These are phyloP conservation scores for Bimuria novae-zelandiae DNA, from an alignment of 2,329 filamentous ascomycete genomes.

Conservation along the genomic window DNA sequence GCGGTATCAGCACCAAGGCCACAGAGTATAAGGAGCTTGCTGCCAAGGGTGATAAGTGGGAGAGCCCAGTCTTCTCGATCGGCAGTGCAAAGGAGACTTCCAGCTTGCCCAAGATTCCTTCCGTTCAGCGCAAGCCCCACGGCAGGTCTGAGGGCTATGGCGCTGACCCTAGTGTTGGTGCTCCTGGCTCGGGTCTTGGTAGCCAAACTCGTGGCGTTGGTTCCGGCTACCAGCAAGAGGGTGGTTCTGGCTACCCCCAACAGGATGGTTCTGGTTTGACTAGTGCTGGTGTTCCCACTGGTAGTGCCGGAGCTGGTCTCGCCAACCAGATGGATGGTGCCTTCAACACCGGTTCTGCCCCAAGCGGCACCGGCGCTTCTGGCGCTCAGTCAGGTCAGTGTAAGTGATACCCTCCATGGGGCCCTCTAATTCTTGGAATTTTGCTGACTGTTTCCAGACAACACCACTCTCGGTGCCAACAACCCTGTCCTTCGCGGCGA, in stretches of 20 bases:
- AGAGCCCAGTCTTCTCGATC: conserved; percentile 90
- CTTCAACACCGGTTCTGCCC: conserved; percentile 32
- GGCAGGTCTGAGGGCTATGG: conserved; percentile 45
- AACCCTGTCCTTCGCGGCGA: conserved; percentile 51
- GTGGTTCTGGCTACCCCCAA: conserved; percentile 1
- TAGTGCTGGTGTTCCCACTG: background rate
- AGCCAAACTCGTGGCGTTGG: background rate
- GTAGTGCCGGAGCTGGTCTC: conserved; percentile 33
- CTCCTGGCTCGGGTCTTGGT: conserved; percentile 18
- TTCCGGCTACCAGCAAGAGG: conserved; percentile 10
- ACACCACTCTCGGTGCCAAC: conserved; percentile 49
- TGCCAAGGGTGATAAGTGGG: conserved; percentile 87
- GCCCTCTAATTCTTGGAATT: conserved; percentile 9
- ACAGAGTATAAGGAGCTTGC: conserved; percentile 91
- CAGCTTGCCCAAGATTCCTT: conserved; percentile 65
- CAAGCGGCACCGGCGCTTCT: conserved; percentile 12
- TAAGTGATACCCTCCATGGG: conserved; percentile 19
- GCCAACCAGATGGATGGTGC: conserved; percentile 53
- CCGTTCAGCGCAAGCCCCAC: conserved; percentile 65
- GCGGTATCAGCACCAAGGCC: conserved; percentile 89
- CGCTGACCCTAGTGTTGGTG: conserved; percentile 22
- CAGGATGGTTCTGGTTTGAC: background rate
- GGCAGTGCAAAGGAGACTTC: conserved; percentile 74
- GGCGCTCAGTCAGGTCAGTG: conserved; percentile 7
- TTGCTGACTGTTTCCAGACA: conserved; percentile 18